Evolutionary conservation across 2,329 filamentous ascomycete species (phyloP), one percentile per base, ranked within the genome.

Genomic region (Sporothrix inflata): DNA sequence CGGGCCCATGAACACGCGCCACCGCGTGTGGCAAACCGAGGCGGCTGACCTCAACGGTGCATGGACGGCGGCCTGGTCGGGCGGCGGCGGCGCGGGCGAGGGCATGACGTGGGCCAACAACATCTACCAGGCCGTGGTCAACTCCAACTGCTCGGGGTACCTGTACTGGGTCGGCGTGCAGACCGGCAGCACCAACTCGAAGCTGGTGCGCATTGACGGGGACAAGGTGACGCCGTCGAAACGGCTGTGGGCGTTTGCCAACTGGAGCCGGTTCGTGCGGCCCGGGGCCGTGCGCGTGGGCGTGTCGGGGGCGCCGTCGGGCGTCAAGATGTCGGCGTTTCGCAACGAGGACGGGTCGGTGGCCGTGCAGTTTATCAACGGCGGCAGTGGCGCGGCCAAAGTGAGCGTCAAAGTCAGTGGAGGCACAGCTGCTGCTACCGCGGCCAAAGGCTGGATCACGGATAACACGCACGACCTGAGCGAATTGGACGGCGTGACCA

Each of bases 21-120:
- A 79, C 40, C 77, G 78, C n/a, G 81, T 81, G 38, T 85, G 84
- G 84, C 78, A 84, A 73, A 85, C 84, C 0, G 84, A 85, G 72
- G 82, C 79, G 66, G 79, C 80, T 0, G 83, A 84, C 72, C 76
- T 84, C 27, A 79, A 80, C 47, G 77, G 77, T 14, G 74, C 72
- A 0, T 81, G 77, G 74, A 77, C 75, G 1, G 78, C 81, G 1
- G 78, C 78, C 0, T 85, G 82, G 80, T 83, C 83, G 70, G 74
- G 74, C 0, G 81, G 82, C 27, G 71, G 76, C 5, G 80, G 80
- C 19, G 84, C 85, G 70, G 84, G 84, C 5, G 78, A 84, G 14
- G 61, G 63, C 42, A 67, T 67, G 75, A 84, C 82, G 1, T 86
- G 84, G 84, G 84, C 84, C 0, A 82, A 82, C 71, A 80, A 81